Conservation (phyloP, 257 asterid genomes). For the Salvia hispanica region DNA sequence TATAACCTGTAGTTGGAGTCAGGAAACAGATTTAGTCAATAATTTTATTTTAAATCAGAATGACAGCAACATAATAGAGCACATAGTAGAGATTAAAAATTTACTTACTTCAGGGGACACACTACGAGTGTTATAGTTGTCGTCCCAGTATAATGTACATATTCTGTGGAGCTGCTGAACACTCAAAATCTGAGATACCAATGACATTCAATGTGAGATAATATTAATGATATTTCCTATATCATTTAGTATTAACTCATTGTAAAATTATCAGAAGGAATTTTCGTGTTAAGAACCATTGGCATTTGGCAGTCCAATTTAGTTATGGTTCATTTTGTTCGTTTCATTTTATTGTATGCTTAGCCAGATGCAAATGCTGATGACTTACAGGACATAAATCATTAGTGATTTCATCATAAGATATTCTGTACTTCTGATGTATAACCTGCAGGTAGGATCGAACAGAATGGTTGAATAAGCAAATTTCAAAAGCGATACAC, state of each 20-base stretch:
- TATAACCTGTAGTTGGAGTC: slow-evolving; percentile 61
- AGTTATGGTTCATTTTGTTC: neutral
- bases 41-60: neutral
- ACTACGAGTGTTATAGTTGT: slow-evolving; percentile 89
- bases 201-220: slow-evolving; percentile 30
- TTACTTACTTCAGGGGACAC: slow-evolving; percentile 84
- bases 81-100: neutral
- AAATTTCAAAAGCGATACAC: neutral
- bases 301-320: neutral
- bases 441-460: slow-evolving; percentile 64
- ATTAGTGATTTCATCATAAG: slow-evolving; percentile 89
- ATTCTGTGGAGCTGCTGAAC: slow-evolving; percentile 99
- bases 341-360: neutral
- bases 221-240: neutral
- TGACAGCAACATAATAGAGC: neutral
- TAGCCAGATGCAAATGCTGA: slow-evolving; percentile 8
- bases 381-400: slow-evolving; percentile 97
- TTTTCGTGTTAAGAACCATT: neutral
- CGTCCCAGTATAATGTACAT: slow-evolving; percentile 93
- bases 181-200: slow-evolving; percentile 72
- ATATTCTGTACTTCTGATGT: slow-evolving; percentile 96
- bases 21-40: slow-evolving; percentile 7
- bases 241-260: neutral
- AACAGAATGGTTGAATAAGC: slow-evolving; percentile 10
- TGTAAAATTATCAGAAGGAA: neutral